These are phyloP conservation scores for Pyrus pyrifolia DNA, from an alignment of 306 rosid species.

Conservation along the genomic window DNA sequence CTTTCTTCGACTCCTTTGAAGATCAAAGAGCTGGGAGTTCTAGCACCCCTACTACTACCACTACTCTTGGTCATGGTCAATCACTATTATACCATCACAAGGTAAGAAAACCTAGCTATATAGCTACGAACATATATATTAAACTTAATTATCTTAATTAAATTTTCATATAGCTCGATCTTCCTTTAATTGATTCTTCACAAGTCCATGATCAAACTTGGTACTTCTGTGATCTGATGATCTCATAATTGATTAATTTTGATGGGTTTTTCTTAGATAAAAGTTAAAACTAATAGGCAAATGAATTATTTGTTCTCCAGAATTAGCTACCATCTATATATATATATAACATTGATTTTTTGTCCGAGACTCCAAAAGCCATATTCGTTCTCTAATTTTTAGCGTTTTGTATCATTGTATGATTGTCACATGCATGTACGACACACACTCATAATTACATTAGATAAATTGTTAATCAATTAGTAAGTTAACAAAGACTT, in stretches of 20 bases:
- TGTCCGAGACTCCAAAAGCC: neutral
- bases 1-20: conserved; percentile 19
- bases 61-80: conserved; percentile 1
- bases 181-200: neutral
- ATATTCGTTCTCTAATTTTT: neutral
- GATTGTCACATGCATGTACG: neutral
- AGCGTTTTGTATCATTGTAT: neutral
- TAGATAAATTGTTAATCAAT: neutral
- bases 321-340: neutral
- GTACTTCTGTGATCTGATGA: neutral
- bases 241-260: neutral
- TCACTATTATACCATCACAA: conserved; percentile 23
- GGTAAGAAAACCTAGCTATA: conserved; percentile 26
- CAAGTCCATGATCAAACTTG: neutral
- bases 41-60: neutral
- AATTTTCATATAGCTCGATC: neutral
- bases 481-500: neutral
- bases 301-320: neutral
- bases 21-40: conserved; percentile 26
- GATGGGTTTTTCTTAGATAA: neutral
- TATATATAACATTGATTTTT: neutral
- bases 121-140: neutral
- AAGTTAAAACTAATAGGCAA: no score
- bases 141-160: neutral
- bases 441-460: neutral